Conservation (phyloP, 768 basidiomycete species). For the Naematelia encephala region DNA sequence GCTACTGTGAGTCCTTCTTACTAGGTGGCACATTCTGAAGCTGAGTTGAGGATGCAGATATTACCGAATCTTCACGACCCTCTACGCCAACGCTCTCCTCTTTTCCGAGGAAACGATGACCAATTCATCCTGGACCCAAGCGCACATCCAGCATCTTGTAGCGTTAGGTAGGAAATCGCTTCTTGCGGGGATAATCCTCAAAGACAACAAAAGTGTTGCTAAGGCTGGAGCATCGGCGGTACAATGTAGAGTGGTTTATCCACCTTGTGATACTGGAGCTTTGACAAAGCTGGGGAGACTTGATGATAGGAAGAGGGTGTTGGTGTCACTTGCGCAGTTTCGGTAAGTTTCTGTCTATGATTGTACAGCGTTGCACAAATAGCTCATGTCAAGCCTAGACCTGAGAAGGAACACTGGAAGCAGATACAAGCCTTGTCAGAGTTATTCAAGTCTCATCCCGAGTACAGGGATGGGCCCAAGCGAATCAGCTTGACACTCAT, state of each 20-base stretch:
- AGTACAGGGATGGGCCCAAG: constrained; percentile 53
- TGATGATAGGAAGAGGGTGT: constrained; percentile 57
- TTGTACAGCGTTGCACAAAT: background rate
- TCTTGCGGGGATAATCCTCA: constrained; percentile 29
- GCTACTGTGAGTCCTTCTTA: constrained; percentile 57
- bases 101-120: constrained; percentile 69
- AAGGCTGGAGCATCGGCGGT: constrained; percentile 19
- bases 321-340: constrained; percentile 91
- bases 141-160: constrained; percentile 74
- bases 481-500: constrained; percentile 67
- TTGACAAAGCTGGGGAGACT: constrained; percentile 54
- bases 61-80: constrained; percentile 79
- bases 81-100: constrained; percentile 72
- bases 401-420: constrained; percentile 86
- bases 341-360: constrained; percentile 53
- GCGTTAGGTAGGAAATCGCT: constrained; percentile 24
- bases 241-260: constrained; percentile 65
- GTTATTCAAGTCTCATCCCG: constrained; percentile 62
- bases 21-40: background rate
- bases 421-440: constrained; percentile 70
- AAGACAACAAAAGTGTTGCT: constrained; percentile 23
- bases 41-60: constrained; percentile 58
- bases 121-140: constrained; percentile 92
- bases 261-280: constrained; percentile 81
- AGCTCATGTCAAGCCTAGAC: constrained; percentile 47